Evolutionary conservation across 208 protist species (phyloP).

Genomic region (Leptomonas seymouri): DNA sequence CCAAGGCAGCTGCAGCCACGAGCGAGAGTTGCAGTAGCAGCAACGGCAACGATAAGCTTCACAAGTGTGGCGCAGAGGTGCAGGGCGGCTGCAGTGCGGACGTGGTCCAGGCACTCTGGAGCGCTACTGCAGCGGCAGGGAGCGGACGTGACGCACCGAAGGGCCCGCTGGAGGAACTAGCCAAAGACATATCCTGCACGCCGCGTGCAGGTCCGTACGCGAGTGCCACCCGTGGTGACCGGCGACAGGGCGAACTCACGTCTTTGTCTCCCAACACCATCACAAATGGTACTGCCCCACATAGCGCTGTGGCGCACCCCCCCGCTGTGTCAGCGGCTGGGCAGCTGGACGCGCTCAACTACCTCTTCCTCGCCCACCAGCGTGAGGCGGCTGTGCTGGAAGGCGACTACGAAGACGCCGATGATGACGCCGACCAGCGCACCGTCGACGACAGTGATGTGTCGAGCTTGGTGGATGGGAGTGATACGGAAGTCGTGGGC

Average conservation of each 20-base stretch:
- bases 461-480: slow-evolving; percentile 18
- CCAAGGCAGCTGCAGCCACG: neutral
- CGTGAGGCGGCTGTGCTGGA: slow-evolving; percentile 4
- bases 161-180: neutral
- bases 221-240: slow-evolving; percentile 53
- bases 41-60: slow-evolving; percentile 12
- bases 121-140: slow-evolving; percentile 27
- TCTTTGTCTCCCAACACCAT: neutral
- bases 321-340: slow-evolving; percentile 17
- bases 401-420: slow-evolving; percentile 4
- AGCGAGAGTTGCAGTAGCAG: slow-evolving; percentile 4
- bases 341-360: slow-evolving; percentile 30
- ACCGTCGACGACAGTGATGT: slow-evolving; percentile 14
- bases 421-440: slow-evolving; percentile 14
- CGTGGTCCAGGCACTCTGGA: slow-evolving; percentile 26
- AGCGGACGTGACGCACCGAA: slow-evolving; percentile 23
- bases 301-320: neutral
- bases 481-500: slow-evolving; percentile 14
- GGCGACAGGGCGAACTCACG: slow-evolving; percentile 27
- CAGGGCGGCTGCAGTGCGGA: neutral
- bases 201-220: slow-evolving; percentile 62
- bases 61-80: neutral
- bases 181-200: neutral
- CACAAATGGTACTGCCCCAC: neutral
- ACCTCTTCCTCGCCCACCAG: slow-evolving; percentile 27